Evolutionary conservation across 345 rosid species (phyloP).

Genomic region (Citrus cavaleriei): DNA sequence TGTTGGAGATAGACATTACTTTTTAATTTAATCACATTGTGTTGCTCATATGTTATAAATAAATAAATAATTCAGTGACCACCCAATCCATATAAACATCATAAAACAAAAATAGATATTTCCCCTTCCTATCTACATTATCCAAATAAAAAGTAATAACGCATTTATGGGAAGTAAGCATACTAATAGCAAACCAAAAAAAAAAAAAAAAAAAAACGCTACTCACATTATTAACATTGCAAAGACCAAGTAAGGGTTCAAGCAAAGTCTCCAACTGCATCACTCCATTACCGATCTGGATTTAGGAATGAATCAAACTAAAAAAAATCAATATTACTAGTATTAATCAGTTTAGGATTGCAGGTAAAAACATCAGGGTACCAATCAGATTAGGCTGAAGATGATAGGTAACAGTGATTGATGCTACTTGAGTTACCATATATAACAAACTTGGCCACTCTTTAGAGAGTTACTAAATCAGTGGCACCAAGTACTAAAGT

Average conservation of each 20-base stretch:
- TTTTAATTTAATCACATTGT: too few relatives aligned
- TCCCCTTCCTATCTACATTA: too few relatives aligned
- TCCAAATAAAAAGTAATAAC: too few relatives aligned
- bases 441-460: neutral
- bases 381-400: neutral
- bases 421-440: neutral
- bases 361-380: neutral
- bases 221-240: slow-evolving; percentile 61
- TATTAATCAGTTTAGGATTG: neutral
- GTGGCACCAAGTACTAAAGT: neutral
- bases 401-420: neutral
- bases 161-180: too few relatives aligned
- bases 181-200: too few relatives aligned
- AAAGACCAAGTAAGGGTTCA: slow-evolving; percentile 67
- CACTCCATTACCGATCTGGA: slow-evolving; percentile 67
- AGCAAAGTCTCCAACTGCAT: slow-evolving; percentile 53
- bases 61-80: too few relatives aligned
- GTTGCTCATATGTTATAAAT: too few relatives aligned
- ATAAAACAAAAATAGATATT: too few relatives aligned
- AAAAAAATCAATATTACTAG: neutral
- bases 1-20: too few relatives aligned
- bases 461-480: neutral
- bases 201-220: too few relatives aligned
- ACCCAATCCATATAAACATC: too few relatives aligned
- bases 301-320: slow-evolving; percentile 4